A percentile compares a stretch with the other conserved stretches of the same genome.
phyloP scores from a whole-genome alignment of 257 asterid species.

The Gentiana dahurica region DNA sequence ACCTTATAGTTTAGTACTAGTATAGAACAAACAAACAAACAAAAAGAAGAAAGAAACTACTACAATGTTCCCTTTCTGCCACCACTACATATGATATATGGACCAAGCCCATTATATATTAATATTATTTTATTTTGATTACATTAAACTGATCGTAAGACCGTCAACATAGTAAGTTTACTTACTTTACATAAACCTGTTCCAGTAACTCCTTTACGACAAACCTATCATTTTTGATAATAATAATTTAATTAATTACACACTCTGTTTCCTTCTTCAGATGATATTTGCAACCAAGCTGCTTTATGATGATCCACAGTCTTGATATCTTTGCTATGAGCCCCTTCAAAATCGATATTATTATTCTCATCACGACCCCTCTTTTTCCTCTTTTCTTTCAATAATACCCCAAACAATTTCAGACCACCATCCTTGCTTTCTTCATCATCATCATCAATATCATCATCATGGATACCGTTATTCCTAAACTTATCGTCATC shows the following conservation, averaged over 20 bases:
- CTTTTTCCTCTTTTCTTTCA: constrained; percentile 41
- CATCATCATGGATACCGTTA: neutral
- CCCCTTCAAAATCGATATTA: constrained; percentile 14
- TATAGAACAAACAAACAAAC: no score
- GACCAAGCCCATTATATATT: no score
- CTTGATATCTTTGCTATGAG: constrained; percentile 29
- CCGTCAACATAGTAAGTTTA: no score
- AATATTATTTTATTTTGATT: no score
- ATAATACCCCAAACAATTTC: constrained; percentile 65
- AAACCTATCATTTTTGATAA: no score
- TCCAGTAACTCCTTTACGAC: no score
- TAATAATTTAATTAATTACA: constrained; percentile 18
- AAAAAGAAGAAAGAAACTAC: no score
- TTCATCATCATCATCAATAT: neutral
- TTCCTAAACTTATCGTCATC: neutral
- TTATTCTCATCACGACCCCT: constrained; percentile 31
- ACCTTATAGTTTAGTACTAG: no score
- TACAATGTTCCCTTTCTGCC: no score
- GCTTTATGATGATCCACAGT: constrained; percentile 19
- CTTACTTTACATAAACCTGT: no score
- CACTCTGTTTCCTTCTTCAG: constrained; percentile 35
- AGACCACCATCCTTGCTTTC: constrained; percentile 14
- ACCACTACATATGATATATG: no score
- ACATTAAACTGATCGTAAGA: no score
- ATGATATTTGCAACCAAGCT: constrained; percentile 34